A percentile compares a stretch with the other conserved stretches of the same genome.
Conservation (phyloP, 495 filamentous ascomycete genomes). For the Penicillium flavigenum region DNA sequence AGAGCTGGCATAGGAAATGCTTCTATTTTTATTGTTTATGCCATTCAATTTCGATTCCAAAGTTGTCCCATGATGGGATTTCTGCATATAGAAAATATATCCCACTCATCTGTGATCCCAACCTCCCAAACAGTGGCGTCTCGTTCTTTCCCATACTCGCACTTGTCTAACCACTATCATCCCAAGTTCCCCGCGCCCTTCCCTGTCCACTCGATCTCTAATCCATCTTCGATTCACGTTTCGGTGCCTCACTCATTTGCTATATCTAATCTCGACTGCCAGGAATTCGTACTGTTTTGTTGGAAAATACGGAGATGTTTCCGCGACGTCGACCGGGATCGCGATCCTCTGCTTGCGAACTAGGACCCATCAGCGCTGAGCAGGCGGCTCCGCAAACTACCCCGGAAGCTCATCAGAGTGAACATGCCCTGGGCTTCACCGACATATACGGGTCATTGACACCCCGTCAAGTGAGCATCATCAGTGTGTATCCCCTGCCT, state of each 20-base stretch:
- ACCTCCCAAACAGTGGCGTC: background rate
- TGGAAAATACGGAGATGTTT: background rate
- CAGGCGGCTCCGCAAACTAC: background rate
- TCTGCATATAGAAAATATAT: conserved; percentile 37
- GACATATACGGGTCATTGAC: conserved; percentile 60
- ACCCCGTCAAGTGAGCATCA: conserved; percentile 71
- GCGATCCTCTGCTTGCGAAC: conserved; percentile 1
- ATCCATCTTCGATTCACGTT: background rate
- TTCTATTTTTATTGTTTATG: conserved; percentile 18
- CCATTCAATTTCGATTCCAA: conserved; percentile 13
- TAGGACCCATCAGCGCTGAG: background rate
- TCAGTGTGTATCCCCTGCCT: conserved; percentile 38
- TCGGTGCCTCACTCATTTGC: background rate
- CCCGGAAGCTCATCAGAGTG: background rate
- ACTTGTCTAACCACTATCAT: background rate
- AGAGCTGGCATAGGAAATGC: conserved; percentile 22
- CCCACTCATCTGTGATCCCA: conserved; percentile 12
- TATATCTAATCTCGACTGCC: background rate
- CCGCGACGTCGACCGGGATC: conserved; percentile 3
- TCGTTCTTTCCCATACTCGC: conserved; percentile 11
- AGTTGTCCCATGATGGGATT: conserved; percentile 21
- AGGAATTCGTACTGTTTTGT: background rate
- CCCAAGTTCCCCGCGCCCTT: background rate
- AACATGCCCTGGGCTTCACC: conserved; percentile 18
- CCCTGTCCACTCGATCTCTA: background rate